Evolutionary conservation across 169 alveolate species (phyloP).

Genomic region (Cryptosporidium xiaoi): DNA sequence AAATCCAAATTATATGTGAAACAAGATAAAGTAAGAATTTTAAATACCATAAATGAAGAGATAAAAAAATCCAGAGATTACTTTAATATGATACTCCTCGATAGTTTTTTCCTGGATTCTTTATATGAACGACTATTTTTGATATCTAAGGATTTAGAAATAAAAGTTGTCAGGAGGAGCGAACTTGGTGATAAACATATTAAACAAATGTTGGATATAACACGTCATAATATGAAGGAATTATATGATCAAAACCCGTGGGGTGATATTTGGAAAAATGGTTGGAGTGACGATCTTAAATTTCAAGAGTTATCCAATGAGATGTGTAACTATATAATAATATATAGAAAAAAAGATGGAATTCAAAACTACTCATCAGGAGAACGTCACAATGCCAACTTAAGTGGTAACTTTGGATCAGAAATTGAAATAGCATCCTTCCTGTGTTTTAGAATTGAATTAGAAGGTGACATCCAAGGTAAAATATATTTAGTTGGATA

Average conservation of each 20-base stretch:
- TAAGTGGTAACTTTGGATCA: neutral
- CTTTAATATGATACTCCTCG: neutral
- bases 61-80: too few species aligned
- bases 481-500: conserved; percentile 35
- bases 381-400: neutral
- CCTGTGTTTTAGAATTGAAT: conserved; percentile 39
- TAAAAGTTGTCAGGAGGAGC: conserved; percentile 14
- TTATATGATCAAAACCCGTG: conserved; percentile 68
- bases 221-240: conserved; percentile 62
- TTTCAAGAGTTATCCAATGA: conserved; percentile 15
- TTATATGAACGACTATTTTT: neutral
- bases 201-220: conserved; percentile 23
- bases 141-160: conserved; percentile 7
- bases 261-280: conserved; percentile 64
- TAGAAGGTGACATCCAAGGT: neutral
- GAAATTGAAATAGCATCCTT: conserved; percentile 17
- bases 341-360: neutral
- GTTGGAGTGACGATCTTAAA: conserved; percentile 54
- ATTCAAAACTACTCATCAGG: neutral
- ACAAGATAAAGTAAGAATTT: neutral
- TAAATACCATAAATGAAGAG: neutral
- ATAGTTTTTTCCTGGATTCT: neutral
- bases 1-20: neutral
- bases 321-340: conserved; percentile 29
- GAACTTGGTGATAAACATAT: conserved; percentile 11